phyloP scores from a whole-genome alignment of 2,329 filamentous ascomycete genomes.

The Epichloe uncinata region DNA sequence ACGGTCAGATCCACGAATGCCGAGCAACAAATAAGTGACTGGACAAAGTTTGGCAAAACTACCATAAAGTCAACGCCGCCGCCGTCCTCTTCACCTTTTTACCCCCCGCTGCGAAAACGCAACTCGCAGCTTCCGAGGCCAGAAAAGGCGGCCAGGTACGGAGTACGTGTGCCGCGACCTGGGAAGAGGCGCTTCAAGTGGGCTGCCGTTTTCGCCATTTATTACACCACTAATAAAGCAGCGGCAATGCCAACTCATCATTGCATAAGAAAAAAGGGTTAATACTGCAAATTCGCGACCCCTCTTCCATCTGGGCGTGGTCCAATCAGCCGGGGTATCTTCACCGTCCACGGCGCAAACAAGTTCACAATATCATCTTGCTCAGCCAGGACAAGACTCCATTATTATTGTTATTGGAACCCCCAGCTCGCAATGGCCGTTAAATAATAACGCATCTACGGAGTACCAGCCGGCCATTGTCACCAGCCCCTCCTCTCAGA shows the following conservation, averaged over 20 bases:
- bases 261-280: conserved; percentile 43
- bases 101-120: conserved; percentile 3
- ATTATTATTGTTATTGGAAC: not conserved
- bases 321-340: conserved; percentile 13
- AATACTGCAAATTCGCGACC: conserved; percentile 2
- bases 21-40: not conserved
- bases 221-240: conserved; percentile 12
- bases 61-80: conserved; percentile 2
- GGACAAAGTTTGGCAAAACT: not conserved
- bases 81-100: conserved; percentile 1
- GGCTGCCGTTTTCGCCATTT: conserved; percentile 6
- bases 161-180: conserved; percentile 1
- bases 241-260: conserved; percentile 63
- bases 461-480: conserved; percentile 3
- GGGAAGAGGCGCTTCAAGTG: conserved; percentile 1
- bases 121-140: conserved; percentile 5
- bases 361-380: conserved; percentile 3
- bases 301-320: conserved; percentile 2
- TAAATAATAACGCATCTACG: conserved; percentile 5
- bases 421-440: conserved; percentile 5
- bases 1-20: not conserved
- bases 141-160: conserved; percentile 6
- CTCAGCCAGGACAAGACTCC: not conserved
- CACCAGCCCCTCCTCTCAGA: conserved; percentile 3
- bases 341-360: conserved; percentile 11